Evolutionary conservation across 2,329 filamentous ascomycete species (phyloP).

Genomic region (Cladosporium colombiae): DNA sequence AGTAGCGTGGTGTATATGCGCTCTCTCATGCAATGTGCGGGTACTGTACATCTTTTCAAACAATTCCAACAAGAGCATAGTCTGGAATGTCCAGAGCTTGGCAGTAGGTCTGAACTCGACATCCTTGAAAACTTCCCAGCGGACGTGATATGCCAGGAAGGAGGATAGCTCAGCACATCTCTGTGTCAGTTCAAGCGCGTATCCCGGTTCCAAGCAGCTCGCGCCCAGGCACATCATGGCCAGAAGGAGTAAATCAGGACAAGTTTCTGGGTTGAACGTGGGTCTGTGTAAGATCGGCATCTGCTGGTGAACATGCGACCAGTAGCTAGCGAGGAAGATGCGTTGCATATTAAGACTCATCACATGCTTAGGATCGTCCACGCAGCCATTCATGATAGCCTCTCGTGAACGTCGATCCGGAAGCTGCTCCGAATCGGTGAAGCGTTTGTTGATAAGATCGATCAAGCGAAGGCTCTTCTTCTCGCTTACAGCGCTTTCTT

Average conservation of each 20-base stretch:
- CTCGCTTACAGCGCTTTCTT: constrained; percentile 79
- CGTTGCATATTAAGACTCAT: constrained; percentile 95
- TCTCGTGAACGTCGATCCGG: constrained; percentile 75
- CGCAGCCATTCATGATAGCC: constrained; percentile 75
- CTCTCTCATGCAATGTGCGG: constrained; percentile 84
- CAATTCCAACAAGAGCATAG: constrained; percentile 81
- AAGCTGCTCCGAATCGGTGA: constrained; percentile 76
- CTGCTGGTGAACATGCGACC: constrained; percentile 92
- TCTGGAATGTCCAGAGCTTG: constrained; percentile 94
- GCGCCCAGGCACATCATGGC: constrained; percentile 92
- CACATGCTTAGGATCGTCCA: constrained; percentile 61
- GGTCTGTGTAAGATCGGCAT: constrained; percentile 92
- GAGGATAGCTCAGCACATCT: constrained; percentile 81
- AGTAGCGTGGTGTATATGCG: constrained; percentile 94
- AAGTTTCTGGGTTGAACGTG: constrained; percentile 85
- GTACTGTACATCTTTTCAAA: constrained; percentile 99
- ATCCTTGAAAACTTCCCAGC: constrained; percentile 95
- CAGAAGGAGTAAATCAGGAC: constrained; percentile 79
- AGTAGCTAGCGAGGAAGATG: constrained; percentile 88
- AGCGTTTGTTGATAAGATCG: constrained; percentile 76
- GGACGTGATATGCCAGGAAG: constrained; percentile 88
- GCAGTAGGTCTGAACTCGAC: constrained; percentile 85
- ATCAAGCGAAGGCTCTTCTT: constrained; percentile 78
- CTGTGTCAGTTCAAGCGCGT: constrained; percentile 71
- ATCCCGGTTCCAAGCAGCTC: constrained; percentile 80